Conservation (phyloP, 306 rosid species). For the Rosa multiflora region DNA sequence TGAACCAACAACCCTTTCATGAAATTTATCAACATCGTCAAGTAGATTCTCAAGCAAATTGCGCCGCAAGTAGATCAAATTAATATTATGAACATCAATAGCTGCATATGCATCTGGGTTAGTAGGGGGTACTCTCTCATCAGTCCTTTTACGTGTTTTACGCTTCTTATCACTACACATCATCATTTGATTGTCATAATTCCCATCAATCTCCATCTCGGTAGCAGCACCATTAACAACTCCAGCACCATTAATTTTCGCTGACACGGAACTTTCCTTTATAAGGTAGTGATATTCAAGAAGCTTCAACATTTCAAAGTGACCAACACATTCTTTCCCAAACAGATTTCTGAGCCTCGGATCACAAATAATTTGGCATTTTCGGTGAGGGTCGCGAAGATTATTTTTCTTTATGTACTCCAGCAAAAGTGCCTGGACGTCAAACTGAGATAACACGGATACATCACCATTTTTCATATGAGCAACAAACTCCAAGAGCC, state of each 20-base stretch:
- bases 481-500: slow-evolving; percentile 88
- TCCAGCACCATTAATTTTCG: slow-evolving; percentile 36
- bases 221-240: slow-evolving; percentile 39
- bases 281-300: slow-evolving; percentile 71
- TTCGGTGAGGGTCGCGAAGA: slow-evolving; percentile 77
- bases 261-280: slow-evolving; percentile 44
- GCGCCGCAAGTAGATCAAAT: slow-evolving; percentile 75
- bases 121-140: slow-evolving; percentile 36
- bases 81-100: slow-evolving; percentile 76
- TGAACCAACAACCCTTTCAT: slow-evolving; percentile 78
- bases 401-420: slow-evolving; percentile 72
- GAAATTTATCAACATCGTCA: slow-evolving; percentile 59
- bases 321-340: slow-evolving; percentile 67
- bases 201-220: slow-evolving; percentile 50
- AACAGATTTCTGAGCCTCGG: slow-evolving; percentile 67
- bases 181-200: slow-evolving; percentile 36
- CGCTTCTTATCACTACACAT: slow-evolving; percentile 52
- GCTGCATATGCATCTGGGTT: slow-evolving; percentile 72
- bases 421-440: slow-evolving; percentile 63
- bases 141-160: slow-evolving; percentile 44
- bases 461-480: slow-evolving; percentile 82
- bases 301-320: slow-evolving; percentile 79
- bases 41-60: slow-evolving; percentile 59
- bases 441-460: slow-evolving; percentile 61
- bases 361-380: slow-evolving; percentile 76